phyloP scores from a whole-genome alignment of 164 flowering plant species.

The Liriodendron chinense region DNA sequence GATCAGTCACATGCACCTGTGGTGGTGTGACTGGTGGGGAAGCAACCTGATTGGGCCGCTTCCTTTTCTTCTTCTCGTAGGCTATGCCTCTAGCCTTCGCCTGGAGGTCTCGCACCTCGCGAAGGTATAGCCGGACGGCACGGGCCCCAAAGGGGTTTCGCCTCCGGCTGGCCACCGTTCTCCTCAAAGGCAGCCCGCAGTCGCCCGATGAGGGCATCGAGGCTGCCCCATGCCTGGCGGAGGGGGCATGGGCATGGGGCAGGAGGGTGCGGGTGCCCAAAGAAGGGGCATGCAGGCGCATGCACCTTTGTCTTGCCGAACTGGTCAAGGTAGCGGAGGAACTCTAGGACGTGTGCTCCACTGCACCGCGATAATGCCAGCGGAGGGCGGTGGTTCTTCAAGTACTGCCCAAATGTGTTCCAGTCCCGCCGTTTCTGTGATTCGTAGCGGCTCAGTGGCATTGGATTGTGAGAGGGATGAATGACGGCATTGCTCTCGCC shows the following conservation, averaged over 20 bases:
- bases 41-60: conserved; percentile 21
- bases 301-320: conserved; percentile 79
- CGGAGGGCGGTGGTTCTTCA: conserved; percentile 72
- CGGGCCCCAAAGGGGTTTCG: conserved; percentile 71
- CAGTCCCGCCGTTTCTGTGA: conserved; percentile 74
- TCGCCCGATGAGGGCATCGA: conserved; percentile 72
- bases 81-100: conserved; percentile 70
- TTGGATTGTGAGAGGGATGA: background rate
- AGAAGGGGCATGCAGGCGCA: conserved; percentile 46
- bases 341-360: conserved; percentile 73
- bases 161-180: conserved; percentile 65
- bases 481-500: background rate
- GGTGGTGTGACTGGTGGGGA: background rate
- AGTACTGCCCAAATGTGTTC: conserved; percentile 71
- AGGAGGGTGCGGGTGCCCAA: conserved; percentile 70
- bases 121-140: conserved; percentile 60
- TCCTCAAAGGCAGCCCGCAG: conserved; percentile 76
- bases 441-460: conserved; percentile 58
- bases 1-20: background rate
- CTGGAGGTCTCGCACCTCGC: conserved; percentile 64
- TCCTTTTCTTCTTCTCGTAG: conserved; percentile 73
- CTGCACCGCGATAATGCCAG: conserved; percentile 55
- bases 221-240: conserved; percentile 77
- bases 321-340: conserved; percentile 65
- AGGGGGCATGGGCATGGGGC: conserved; percentile 68